Evolutionary conservation across 306 rosid species (phyloP), one percentile per base, ranked within the genome.

Genomic region (Fragaria ananassa): DNA sequence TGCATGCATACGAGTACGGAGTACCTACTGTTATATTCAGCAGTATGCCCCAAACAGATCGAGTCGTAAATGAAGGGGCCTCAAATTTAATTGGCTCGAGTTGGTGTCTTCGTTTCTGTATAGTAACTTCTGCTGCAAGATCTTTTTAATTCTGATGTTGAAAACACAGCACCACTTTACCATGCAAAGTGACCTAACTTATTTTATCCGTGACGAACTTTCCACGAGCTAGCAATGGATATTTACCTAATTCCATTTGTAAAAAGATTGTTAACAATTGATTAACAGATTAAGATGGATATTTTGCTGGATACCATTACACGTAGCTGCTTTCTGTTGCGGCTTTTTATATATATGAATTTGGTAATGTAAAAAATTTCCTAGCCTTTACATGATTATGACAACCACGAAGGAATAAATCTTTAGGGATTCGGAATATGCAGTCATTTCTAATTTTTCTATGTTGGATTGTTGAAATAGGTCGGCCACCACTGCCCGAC

Each of bases 401-500:
- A 89, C 90, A 77, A 70, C 70, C 87, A 81, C 83, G 31, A 82
- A 31, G 76, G 75, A 78, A 78, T 63, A 79, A 62, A 85, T 84
- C 71, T 54, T 31, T 60, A 73, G 70, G 81, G 82, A 79, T 81
- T 72, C 81, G 77, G 74, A 35, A 54, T 62, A 85, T 74, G 81
- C 58, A 58, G 57, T 47, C 57, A 21, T 67, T 61, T 47, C 44
- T 49, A 47, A 21, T 49, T 31, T 41, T 41, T 58, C 13, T 58
- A 49, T 31, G 31, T 3, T 62, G 42, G 3, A 62, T 62, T 31
- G 67, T 62, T 62, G 68, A 31, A 31, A 50, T 60, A 70, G 69
- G 44, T 75, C 66, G 83, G 67, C 74, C 72, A 64, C 79, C 82
- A 62, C 21, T 62, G 76, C 19, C 82, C 80, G 63, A 73, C 53